phyloP scores from a whole-genome alignment of 2,329 filamentous ascomycete species.

The Fusarium sp. region DNA sequence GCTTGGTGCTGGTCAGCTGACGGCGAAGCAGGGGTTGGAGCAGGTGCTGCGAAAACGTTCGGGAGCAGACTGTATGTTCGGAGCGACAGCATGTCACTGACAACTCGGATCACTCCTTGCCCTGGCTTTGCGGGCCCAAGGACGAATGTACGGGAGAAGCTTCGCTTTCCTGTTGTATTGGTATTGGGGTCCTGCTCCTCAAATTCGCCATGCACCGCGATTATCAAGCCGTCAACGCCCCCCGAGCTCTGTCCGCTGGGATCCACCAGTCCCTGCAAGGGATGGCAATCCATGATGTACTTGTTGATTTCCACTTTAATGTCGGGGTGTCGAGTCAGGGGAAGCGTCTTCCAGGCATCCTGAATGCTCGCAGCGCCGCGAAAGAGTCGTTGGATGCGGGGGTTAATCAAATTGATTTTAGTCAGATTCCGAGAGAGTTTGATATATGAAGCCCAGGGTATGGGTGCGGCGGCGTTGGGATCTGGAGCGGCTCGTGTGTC shows the following conservation, averaged over 20 bases:
- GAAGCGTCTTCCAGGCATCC: constrained; percentile 77
- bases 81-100: constrained; percentile 83
- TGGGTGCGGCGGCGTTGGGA: constrained; percentile 57
- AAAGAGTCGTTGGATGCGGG: constrained; percentile 75
- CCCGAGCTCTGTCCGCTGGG: constrained; percentile 71
- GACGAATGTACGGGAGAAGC: constrained; percentile 85
- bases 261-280: constrained; percentile 78
- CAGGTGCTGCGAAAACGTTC: constrained; percentile 55
- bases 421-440: constrained; percentile 83
- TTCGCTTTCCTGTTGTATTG: constrained; percentile 73
- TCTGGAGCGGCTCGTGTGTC: constrained; percentile 71
- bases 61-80: constrained; percentile 72
- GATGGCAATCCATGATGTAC: constrained; percentile 86
- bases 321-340: constrained; percentile 80
- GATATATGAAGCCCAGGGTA: constrained; percentile 81
- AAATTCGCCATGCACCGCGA: constrained; percentile 87
- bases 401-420: constrained; percentile 72
- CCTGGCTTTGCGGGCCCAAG: constrained; percentile 79
- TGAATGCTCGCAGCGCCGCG: constrained; percentile 74
- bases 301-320: constrained; percentile 75
- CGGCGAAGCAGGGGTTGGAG: constrained; percentile 37
- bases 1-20: constrained; percentile 69
- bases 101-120: constrained; percentile 75
- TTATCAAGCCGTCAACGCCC: constrained; percentile 82
- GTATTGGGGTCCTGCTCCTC: constrained; percentile 75